These are phyloP conservation scores for Adenanthera pavonina DNA, from an alignment of 306 rosid species.

Conservation along the genomic window DNA sequence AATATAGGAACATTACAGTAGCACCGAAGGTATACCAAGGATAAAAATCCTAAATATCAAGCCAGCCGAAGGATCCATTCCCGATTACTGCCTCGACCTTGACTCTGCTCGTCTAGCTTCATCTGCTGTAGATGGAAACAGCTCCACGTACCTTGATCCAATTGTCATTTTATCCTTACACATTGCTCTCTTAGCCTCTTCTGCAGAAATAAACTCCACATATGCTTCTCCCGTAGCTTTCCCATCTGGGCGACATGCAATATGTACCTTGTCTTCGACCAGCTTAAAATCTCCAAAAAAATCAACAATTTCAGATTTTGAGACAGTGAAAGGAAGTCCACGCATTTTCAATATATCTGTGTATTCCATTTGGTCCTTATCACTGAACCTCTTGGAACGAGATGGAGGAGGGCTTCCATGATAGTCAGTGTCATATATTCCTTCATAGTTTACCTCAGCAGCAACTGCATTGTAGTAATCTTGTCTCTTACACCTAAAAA, in stretches of 20 bases:
- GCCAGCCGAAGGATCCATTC: constrained; percentile 29
- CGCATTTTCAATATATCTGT: constrained; percentile 97
- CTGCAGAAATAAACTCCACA: constrained; percentile 86
- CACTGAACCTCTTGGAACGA: constrained; percentile 76
- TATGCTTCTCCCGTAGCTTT: constrained; percentile 98
- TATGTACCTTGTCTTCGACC: constrained; percentile 77
- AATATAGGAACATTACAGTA: constrained; percentile 30
- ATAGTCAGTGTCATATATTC: constrained; percentile 82
- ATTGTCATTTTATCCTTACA: constrained; percentile 96
- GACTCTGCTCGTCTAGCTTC: constrained; percentile 98
- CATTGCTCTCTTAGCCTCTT: constrained; percentile 95
- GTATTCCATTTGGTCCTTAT: constrained; percentile 95
- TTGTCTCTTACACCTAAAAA: constrained; percentile 94
- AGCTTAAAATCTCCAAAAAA: constrained; percentile 81
- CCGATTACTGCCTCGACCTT: constrained; percentile 85
- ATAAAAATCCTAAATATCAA: constrained; percentile 31
- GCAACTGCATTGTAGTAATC: constrained; percentile 95
- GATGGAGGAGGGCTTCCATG: constrained; percentile 97
- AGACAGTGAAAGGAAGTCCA: constrained; percentile 82
- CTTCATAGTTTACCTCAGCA: constrained; percentile 82
- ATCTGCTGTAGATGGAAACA: constrained; percentile 95
- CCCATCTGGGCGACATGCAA: constrained; percentile 96
- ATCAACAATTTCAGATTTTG: constrained; percentile 71
- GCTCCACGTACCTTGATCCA: constrained; percentile 97
- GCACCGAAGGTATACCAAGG: constrained; percentile 32